phyloP scores from a whole-genome alignment of 768 basidiomycete genomes.

The Imleria badia region DNA sequence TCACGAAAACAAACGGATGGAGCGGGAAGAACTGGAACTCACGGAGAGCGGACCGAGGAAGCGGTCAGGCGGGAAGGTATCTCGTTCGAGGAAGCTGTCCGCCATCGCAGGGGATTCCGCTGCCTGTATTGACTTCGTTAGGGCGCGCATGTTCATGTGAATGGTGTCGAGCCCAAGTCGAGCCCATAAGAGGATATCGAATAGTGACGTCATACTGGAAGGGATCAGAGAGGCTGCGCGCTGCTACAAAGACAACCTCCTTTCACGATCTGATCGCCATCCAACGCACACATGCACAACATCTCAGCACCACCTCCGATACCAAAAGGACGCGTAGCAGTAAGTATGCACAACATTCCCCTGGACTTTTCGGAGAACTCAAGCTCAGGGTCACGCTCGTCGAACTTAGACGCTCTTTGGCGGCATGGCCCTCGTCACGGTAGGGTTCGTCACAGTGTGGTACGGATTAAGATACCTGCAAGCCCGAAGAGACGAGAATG shows the following conservation, averaged over 20 bases:
- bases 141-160: too few relatives aligned
- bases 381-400: not conserved
- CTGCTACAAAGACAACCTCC: not conserved
- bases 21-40: constrained; percentile 44
- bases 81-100: constrained; percentile 57
- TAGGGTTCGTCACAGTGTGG: constrained; percentile 22
- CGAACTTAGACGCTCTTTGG: constrained; percentile 25
- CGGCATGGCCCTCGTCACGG: constrained; percentile 21
- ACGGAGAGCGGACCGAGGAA: constrained; percentile 53
- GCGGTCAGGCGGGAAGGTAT: constrained; percentile 61
- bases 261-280: not conserved
- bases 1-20: constrained; percentile 49
- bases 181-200: not conserved
- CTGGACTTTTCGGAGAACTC: not conserved
- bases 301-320: constrained; percentile 1
- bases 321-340: constrained; percentile 13
- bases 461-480: constrained; percentile 20
- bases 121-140: constrained; percentile 44
- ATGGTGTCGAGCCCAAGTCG: too few relatives aligned
- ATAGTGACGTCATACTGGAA: not conserved
- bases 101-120: constrained; percentile 55
- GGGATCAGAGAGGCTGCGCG: too few relatives aligned
- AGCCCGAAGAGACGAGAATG: constrained; percentile 19
- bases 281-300: constrained; percentile 4
- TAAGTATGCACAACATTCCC: not conserved